Evolutionary conservation across 305 asterid species (phyloP).

Genomic region (Andrographis paniculata): DNA sequence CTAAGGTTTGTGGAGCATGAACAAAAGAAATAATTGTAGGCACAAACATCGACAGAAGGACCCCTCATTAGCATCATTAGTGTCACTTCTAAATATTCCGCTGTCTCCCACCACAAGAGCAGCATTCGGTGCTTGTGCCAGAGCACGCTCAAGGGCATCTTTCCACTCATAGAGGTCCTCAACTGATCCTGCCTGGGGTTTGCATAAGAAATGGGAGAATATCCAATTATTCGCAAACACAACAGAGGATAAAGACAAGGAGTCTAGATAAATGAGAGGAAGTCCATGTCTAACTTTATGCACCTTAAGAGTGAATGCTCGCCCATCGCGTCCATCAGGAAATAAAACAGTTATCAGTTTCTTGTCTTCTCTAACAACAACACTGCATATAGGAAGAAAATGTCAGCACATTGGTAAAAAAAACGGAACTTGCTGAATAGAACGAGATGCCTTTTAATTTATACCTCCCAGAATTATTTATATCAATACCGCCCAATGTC

Average conservation of each 20-base stretch:
- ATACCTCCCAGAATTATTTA: conserved; percentile 97
- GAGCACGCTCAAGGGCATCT: conserved; percentile 93
- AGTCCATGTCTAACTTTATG: conserved; percentile 11
- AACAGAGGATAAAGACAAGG: conserved; percentile 3
- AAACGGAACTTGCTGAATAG: conserved; percentile 11
- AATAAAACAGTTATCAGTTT: conserved; percentile 87
- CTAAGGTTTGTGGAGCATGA: conserved; percentile 12
- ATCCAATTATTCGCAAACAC: conserved; percentile 2
- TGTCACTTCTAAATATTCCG: conserved; percentile 84
- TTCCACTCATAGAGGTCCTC: conserved; percentile 98
- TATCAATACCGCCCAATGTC: conserved; percentile 94
- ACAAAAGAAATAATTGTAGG: conserved; percentile 15
- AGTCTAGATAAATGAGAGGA: conserved; percentile 4
- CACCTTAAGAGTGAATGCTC: conserved; percentile 98
- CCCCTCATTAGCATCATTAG: conserved; percentile 67
- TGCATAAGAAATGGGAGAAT: conserved; percentile 16
- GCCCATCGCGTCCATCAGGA: conserved; percentile 99
- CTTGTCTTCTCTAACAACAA: conserved; percentile 98
- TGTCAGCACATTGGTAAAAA: conserved; percentile 14
- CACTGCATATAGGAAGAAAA: conserved; percentile 46
- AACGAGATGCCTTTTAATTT: conserved; percentile 3
- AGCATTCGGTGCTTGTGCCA: conserved; percentile 96
- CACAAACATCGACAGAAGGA: conserved; percentile 81
- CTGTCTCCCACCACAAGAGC: conserved; percentile 97
- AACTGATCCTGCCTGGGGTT: conserved; percentile 81